Evolutionary conservation across 2,329 filamentous ascomycete genomes (phyloP), one percentile per base, ranked within the genome.

Genomic region (Parascedosporium putredinis): DNA sequence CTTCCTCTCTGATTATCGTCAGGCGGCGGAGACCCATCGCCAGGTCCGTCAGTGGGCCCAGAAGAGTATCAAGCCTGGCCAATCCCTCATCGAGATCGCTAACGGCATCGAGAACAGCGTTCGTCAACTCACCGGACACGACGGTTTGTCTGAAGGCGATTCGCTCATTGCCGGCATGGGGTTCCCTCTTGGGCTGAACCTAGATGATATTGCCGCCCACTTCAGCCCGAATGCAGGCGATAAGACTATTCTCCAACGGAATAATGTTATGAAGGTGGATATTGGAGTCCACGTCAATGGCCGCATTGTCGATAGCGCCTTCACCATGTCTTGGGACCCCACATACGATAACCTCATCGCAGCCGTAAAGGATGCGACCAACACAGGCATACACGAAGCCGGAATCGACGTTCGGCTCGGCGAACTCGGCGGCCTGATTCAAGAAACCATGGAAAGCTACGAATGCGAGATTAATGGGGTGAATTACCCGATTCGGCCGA

Each of bases 361-460:
- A 38, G 81, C 85, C 3, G 86, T 89, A 51, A 81, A 79, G 65
- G 85, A 79, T 51, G 84, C 86, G 14, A 89, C 85, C 51, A 86
- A 89, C 66, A 94, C 90, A 56, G 90, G 90, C 61, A 78, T 96
- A 60, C 58, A 60, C 48, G 86, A 94, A 71, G 89, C 90, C 5
- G 90, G 90, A 59, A 95, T 96, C 60, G 90, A 96, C 62, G 89
- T 88, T 44, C 83, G 90, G 50, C 83, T 96, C 59, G 83, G 85
- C 55, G 88, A 95, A 60, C 86, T 95, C 55, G 87, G 89, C 53
- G 85, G 79, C 8, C 75, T 80, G 16, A 91, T 95, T 58, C 89
- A 95, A 67, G 88, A 95, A 67, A 79, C 84, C 24, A 95, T 95
- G 88, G 89, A 95, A 69, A 90, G 86, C 66, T 93, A 91, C 67